A percentile compares a stretch with the other conserved stretches of the same genome.
Evolutionary conservation across 1,284 basidiomycete genomes (phyloP).

Genomic region (Ustilago loliicola): DNA sequence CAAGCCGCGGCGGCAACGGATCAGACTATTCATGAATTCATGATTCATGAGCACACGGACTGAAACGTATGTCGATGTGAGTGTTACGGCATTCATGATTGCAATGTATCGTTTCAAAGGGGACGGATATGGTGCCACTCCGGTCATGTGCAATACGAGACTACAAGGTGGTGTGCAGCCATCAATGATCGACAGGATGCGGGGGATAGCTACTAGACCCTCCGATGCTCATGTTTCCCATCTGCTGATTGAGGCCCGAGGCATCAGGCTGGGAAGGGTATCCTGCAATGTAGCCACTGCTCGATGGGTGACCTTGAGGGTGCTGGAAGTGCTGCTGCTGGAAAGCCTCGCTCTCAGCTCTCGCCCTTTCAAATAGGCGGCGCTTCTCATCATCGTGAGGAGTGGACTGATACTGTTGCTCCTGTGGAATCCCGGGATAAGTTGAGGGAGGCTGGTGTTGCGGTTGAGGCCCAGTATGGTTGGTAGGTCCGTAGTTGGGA

Average conservation of each 20-base stretch:
- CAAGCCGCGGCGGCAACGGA: too few relatives aligned
- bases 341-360: constrained; percentile 65
- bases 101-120: background rate
- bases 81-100: background rate
- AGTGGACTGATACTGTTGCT: constrained; percentile 34
- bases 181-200: constrained; percentile 32
- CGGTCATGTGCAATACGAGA: too few relatives aligned
- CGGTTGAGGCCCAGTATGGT: constrained; percentile 16
- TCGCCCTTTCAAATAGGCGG: constrained; percentile 61
- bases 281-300: constrained; percentile 22
- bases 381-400: constrained; percentile 67
- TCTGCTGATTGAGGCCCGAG: constrained; percentile 28
- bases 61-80: background rate
- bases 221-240: constrained; percentile 39
- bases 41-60: too few relatives aligned
- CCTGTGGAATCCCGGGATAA: constrained; percentile 18
- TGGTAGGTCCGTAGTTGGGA: constrained; percentile 12
- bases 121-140: too few relatives aligned
- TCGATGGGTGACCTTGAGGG: constrained; percentile 10
- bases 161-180: background rate
- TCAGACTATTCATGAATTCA: too few relatives aligned
- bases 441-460: constrained; percentile 20
- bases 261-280: constrained; percentile 32
- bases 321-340: constrained; percentile 54
- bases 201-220: constrained; percentile 30